Conservation (phyloP, 495 filamentous ascomycete species). For the Penicillium cinerascens region DNA sequence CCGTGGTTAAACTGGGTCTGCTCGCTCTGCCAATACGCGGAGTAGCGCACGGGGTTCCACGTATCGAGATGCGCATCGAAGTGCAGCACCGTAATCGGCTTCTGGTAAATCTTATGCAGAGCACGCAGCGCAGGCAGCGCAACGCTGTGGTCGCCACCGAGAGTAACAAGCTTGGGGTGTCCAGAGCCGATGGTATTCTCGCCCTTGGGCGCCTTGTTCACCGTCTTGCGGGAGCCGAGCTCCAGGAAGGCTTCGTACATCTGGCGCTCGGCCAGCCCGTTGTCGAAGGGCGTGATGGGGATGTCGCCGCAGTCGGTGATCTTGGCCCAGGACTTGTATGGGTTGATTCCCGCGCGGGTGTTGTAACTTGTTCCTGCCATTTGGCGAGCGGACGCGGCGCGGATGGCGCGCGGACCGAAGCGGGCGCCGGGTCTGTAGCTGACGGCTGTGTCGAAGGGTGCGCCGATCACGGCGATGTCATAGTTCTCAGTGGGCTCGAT, state of each 20-base stretch:
- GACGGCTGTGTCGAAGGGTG: slow-evolving; percentile 81
- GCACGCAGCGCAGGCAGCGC: slow-evolving; percentile 73
- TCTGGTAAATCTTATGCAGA: slow-evolving; percentile 63
- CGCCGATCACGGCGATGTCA: slow-evolving; percentile 79
- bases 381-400: slow-evolving; percentile 71
- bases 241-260: slow-evolving; percentile 75
- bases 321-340: slow-evolving; percentile 67
- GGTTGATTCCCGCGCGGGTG: slow-evolving; percentile 71
- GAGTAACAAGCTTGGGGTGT: slow-evolving; percentile 66
- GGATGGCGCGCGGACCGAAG: slow-evolving; percentile 79
- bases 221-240: slow-evolving; percentile 50
- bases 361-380: slow-evolving; percentile 73
- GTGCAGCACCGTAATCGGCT: slow-evolving; percentile 73
- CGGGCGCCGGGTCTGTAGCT: slow-evolving; percentile 77
- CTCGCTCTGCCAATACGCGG: slow-evolving; percentile 64
- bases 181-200: slow-evolving; percentile 38
- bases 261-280: slow-evolving; percentile 67
- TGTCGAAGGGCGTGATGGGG: slow-evolving; percentile 76
- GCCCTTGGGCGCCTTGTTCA: slow-evolving; percentile 32
- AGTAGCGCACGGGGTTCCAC: slow-evolving; percentile 78
- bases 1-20: slow-evolving; percentile 79
- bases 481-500: slow-evolving; percentile 61
- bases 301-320: slow-evolving; percentile 82
- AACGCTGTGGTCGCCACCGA: slow-evolving; percentile 80
- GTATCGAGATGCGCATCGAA: slow-evolving; percentile 84